Evolutionary conservation across 1,284 basidiomycete genomes (phyloP).

Genomic region (Cutaneotrichosporon arboriforme): DNA sequence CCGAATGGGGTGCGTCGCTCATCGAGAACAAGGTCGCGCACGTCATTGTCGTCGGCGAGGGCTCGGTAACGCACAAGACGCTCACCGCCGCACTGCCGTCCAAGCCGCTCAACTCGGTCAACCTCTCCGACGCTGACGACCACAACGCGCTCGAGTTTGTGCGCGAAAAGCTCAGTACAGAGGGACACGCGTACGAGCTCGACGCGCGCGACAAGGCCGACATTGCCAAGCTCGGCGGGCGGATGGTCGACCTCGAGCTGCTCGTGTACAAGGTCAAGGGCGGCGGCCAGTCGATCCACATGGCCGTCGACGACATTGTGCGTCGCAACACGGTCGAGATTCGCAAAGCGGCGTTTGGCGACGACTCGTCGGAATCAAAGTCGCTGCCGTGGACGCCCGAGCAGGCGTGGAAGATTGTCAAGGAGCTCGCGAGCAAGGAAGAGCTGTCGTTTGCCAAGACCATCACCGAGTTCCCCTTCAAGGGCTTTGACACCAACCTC

Average conservation of each 20-base stretch:
- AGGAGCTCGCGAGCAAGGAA: constrained; percentile 61
- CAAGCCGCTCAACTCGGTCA: constrained; percentile 72
- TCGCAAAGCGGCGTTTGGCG: constrained; percentile 86
- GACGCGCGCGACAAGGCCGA: constrained; percentile 53
- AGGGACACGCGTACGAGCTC: constrained; percentile 23
- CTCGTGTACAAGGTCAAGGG: constrained; percentile 74
- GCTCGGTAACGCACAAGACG: constrained; percentile 76
- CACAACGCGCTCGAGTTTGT: constrained; percentile 75
- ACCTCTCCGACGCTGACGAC: constrained; percentile 78
- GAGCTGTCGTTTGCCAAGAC: constrained; percentile 79
- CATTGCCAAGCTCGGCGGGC: constrained; percentile 72
- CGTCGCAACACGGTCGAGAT: constrained; percentile 72
- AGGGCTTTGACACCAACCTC: constrained; percentile 75
- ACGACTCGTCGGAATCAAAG: constrained; percentile 81
- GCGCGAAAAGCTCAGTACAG: constrained; percentile 66
- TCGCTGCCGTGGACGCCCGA: constrained; percentile 73
- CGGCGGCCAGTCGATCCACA: constrained; percentile 64
- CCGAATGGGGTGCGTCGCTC: constrained; percentile 78
- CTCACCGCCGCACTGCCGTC: constrained; percentile 83
- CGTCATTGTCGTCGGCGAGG: constrained; percentile 85
- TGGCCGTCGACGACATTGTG: constrained; percentile 85
- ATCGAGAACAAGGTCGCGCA: constrained; percentile 83
- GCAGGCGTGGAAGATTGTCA: constrained; percentile 83
- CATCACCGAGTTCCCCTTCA: constrained; percentile 82
- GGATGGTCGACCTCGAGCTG: constrained; percentile 59